These are phyloP conservation scores for Phialophora macrospora DNA, from an alignment of 2,329 filamentous ascomycete genomes.

Conservation along the genomic window DNA sequence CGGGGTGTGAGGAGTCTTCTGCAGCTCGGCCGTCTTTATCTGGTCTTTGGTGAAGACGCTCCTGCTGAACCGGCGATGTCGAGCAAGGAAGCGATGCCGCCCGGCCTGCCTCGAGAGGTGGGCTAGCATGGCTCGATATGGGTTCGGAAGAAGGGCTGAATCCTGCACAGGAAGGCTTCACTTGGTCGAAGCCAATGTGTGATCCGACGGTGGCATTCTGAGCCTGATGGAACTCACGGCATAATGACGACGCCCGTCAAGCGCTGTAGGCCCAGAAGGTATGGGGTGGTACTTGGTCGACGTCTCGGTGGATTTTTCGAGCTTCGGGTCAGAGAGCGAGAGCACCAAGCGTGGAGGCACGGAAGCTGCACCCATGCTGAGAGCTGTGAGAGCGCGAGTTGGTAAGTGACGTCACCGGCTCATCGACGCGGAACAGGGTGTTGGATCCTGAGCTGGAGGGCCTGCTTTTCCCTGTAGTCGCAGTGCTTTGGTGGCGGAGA, in stretches of 20 bases:
- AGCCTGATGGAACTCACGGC: background rate
- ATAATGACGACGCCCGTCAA: background rate
- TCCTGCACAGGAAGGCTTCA: background rate
- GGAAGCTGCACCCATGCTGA: too few relatives aligned
- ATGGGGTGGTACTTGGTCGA: background rate
- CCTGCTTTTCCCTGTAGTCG: background rate
- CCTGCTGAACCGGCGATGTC: constrained; percentile 24
- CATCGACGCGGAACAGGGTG: background rate
- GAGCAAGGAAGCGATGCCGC: constrained; percentile 7
- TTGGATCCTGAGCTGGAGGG: background rate
- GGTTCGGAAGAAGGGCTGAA: background rate
- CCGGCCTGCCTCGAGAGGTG: constrained; percentile 1
- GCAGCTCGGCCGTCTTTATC: constrained; percentile 34
- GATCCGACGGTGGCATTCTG: background rate
- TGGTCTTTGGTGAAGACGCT: constrained; percentile 32
- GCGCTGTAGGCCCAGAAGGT: background rate
- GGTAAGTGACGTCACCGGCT: background rate
- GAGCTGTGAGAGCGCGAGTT: too few relatives aligned
- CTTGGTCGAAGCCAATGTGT: background rate
- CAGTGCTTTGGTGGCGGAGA: background rate
- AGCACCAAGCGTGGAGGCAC: background rate
- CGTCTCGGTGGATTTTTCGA: background rate
- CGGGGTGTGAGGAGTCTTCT: constrained; percentile 35
- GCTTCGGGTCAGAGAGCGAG: background rate
- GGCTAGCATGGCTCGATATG: constrained; percentile 7